A percentile compares a stretch with the other conserved stretches of the same genome.
Evolutionary conservation across 495 filamentous ascomycete genomes (phyloP).

Genomic region (Neurospora sp.): DNA sequence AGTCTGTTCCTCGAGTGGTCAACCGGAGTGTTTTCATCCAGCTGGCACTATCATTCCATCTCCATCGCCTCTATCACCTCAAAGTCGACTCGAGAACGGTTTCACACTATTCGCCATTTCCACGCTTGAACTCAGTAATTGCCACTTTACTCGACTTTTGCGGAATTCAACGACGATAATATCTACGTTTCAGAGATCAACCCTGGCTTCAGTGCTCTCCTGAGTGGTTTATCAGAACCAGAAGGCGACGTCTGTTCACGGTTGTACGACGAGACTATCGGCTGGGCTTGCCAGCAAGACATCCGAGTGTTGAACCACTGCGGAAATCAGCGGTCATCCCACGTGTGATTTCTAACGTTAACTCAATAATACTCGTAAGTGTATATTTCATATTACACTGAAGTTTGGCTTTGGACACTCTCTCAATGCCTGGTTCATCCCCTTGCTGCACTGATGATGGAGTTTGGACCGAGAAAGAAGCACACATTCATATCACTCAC

Average conservation of each 20-base stretch:
- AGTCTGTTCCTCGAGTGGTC: conserved; percentile 4
- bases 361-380: background rate
- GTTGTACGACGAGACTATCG: background rate
- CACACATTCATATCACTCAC: background rate
- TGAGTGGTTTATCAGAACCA: background rate
- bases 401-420: background rate
- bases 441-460: background rate
- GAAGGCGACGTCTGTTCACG: background rate
- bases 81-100: background rate
- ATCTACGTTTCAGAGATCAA: background rate
- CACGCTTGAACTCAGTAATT: background rate
- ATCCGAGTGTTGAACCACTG: background rate
- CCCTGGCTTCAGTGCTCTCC: background rate
- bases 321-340: background rate
- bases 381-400: background rate
- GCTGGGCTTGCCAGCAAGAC: background rate
- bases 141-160: background rate
- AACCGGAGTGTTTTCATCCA: background rate
- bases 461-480: background rate
- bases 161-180: background rate
- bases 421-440: background rate
- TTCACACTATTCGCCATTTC: background rate
- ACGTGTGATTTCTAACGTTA: background rate
- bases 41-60: background rate
- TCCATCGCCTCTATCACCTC: background rate